Evolutionary conservation across 805 yeast species (phyloP).

Genomic region (Ogataea degrootiae): DNA sequence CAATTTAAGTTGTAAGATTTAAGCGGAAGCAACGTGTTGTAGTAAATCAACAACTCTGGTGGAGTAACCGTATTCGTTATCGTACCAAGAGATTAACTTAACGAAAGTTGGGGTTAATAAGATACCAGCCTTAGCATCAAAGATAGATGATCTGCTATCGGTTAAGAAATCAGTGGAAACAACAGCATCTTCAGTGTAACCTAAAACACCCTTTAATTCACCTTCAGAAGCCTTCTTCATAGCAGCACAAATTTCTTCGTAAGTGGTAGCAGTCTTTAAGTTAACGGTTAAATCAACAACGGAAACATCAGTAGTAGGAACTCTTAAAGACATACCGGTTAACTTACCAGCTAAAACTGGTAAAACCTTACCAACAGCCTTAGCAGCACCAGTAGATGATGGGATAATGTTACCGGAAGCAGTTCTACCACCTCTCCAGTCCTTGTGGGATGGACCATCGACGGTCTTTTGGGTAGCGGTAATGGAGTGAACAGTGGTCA

Average conservation of each 20-base stretch:
- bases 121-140: conserved; percentile 90
- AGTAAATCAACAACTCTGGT: conserved; percentile 92
- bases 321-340: conserved; percentile 92
- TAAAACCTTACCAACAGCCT: conserved; percentile 94
- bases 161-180: conserved; percentile 87
- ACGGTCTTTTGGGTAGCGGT: conserved; percentile 96
- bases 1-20: conserved; percentile 16
- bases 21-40: conserved; percentile 67
- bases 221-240: conserved; percentile 75
- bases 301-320: conserved; percentile 90
- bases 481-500: conserved; percentile 95
- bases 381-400: conserved; percentile 95
- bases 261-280: conserved; percentile 69
- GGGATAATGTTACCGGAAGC: conserved; percentile 95
- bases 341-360: conserved; percentile 89
- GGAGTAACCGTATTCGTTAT: conserved; percentile 94
- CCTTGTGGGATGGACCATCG: conserved; percentile 96
- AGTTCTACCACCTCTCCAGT: conserved; percentile 98
- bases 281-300: conserved; percentile 90
- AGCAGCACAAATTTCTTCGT: conserved; percentile 77
- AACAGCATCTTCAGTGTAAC: conserved; percentile 90
- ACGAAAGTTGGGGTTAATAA: conserved; percentile 81
- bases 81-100: conserved; percentile 92
- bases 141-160: conserved; percentile 81
- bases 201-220: conserved; percentile 73